These are phyloP conservation scores for Sporothrix inflata DNA, from an alignment of 2,329 filamentous ascomycete species.

Conservation along the genomic window DNA sequence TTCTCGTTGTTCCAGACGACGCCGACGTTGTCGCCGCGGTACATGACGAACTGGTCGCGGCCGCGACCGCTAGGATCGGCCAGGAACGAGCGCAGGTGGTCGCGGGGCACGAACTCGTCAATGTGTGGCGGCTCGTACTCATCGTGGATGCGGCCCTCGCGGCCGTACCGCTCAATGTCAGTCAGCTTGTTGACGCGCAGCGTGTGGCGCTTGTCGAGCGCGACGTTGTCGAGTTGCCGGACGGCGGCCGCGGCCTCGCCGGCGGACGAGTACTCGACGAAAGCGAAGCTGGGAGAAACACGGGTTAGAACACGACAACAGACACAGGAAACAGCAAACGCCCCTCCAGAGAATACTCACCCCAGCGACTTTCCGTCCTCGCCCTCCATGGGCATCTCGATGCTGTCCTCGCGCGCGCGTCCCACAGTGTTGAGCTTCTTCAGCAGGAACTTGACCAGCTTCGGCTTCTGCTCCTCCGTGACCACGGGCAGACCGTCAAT, in stretches of 20 bases:
- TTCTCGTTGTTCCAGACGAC: conserved; percentile 99
- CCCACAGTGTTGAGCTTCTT: conserved; percentile 89
- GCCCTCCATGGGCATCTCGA: conserved; percentile 86
- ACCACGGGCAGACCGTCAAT: conserved; percentile 92
- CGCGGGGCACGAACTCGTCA: conserved; percentile 85
- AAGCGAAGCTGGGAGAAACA: conserved; percentile 73
- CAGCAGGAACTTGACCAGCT: conserved; percentile 93
- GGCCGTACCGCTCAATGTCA: conserved; percentile 93
- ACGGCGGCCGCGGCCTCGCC: conserved; percentile 88
- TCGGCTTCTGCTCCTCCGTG: conserved; percentile 85
- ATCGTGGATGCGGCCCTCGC: conserved; percentile 91
- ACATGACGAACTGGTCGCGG: conserved; percentile 95
- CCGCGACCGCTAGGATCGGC: conserved; percentile 78
- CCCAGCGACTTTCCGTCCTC: conserved; percentile 84
- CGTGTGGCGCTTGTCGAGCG: conserved; percentile 96
- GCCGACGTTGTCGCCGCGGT: conserved; percentile 85
- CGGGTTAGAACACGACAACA: background rate
- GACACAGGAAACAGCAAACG: background rate
- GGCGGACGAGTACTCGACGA: conserved; percentile 91
- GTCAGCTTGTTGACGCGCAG: conserved; percentile 97
- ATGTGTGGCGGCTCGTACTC: conserved; percentile 82
- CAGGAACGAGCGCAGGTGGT: conserved; percentile 93
- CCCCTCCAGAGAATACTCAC: conserved; percentile 51
- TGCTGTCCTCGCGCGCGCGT: conserved; percentile 79
- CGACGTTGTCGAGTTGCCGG: conserved; percentile 80